Conservation (phyloP, 495 filamentous ascomycete species). For the Penicillium pulvis region DNA sequence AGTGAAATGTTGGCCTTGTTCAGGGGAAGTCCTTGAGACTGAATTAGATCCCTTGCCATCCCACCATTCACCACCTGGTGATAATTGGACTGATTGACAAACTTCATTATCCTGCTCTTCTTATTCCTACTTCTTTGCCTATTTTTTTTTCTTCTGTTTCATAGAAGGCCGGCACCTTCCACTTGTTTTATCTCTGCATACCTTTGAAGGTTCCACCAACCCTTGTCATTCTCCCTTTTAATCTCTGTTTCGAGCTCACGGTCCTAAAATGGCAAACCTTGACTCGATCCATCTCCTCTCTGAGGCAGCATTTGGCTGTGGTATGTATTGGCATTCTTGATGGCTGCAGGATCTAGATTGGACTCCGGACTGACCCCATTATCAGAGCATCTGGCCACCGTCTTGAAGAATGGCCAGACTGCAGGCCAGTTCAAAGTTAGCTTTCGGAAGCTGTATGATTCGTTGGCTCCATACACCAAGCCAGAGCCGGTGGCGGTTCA, state of each 20-base stretch:
- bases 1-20: constrained; percentile 32
- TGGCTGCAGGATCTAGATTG: neutral
- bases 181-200: constrained; percentile 1
- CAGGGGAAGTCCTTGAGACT: constrained; percentile 30
- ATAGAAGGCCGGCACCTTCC: constrained; percentile 11
- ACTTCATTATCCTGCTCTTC: neutral
- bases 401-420: constrained; percentile 33
- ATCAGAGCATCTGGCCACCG: constrained; percentile 45
- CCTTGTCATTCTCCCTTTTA: constrained; percentile 4
- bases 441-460: constrained; percentile 39
- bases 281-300: constrained; percentile 39
- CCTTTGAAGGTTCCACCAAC: constrained; percentile 4
- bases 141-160: neutral
- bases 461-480: constrained; percentile 34
- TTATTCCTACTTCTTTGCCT: constrained; percentile 2
- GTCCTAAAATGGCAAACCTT: constrained; percentile 37
- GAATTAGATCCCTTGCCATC: constrained; percentile 11
- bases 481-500: constrained; percentile 26
- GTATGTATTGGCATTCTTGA: constrained; percentile 29
- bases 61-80: neutral
- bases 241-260: constrained; percentile 1
- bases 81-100: neutral
- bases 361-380: neutral
- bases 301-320: constrained; percentile 49
- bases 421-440: constrained; percentile 42